Conservation (phyloP, 2,329 filamentous ascomycete genomes). For the Colletotrichum endophyticum region DNA sequence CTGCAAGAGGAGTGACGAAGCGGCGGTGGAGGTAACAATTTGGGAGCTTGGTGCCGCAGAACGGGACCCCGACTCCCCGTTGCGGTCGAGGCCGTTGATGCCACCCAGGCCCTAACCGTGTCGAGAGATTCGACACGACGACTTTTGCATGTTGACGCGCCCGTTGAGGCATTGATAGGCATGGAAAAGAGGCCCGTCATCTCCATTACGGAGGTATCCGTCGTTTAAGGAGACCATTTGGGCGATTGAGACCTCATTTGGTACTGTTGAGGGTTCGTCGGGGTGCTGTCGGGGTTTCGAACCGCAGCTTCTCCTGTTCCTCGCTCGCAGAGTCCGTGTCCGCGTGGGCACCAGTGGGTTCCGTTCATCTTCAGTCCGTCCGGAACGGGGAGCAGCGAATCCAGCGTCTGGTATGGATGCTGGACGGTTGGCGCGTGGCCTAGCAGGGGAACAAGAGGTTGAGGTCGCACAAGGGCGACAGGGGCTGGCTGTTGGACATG, state of each 20-base stretch:
- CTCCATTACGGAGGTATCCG: background rate
- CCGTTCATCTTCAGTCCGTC: background rate
- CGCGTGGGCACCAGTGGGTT: background rate
- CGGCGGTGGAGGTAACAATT: background rate
- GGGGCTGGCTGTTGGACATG: background rate
- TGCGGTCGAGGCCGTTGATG: background rate
- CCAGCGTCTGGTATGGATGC: background rate
- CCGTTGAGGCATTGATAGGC: background rate
- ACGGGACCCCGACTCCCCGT: background rate
- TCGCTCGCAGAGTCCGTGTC: background rate
- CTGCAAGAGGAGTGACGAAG: background rate
- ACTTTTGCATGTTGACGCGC: background rate
- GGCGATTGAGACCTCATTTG: background rate
- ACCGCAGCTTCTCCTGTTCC: background rate
- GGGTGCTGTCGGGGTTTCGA: background rate
- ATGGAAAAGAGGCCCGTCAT: background rate
- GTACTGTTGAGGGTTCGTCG: background rate
- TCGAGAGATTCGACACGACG: background rate
- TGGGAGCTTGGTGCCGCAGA: background rate
- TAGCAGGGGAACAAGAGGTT: background rate
- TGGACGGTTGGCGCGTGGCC: background rate
- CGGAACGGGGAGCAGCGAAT: background rate
- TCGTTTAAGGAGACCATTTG: background rate
- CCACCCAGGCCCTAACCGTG: background rate
- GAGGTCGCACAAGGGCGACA: background rate